Evolutionary conservation across 2,329 filamentous ascomycete genomes (phyloP).

Genomic region (Arachnopeziza araneosa): DNA sequence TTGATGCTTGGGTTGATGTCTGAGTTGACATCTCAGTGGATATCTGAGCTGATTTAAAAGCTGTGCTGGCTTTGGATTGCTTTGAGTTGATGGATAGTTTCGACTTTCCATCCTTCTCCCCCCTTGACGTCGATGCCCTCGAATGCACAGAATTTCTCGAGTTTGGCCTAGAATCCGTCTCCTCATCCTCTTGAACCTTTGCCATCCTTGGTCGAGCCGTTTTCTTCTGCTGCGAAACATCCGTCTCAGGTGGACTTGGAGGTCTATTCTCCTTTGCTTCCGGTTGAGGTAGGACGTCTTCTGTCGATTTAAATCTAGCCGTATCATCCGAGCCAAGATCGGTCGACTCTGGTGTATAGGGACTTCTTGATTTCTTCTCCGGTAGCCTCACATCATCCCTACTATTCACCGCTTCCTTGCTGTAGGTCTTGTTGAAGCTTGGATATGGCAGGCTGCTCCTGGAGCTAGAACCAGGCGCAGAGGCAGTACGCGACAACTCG

Average conservation of each 20-base stretch:
- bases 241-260: slow-evolving; percentile 61
- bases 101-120: slow-evolving; percentile 41
- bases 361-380: slow-evolving; percentile 19
- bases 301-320: slow-evolving; percentile 42
- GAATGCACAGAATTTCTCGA: slow-evolving; percentile 42
- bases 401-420: slow-evolving; percentile 75
- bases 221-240: slow-evolving; percentile 42
- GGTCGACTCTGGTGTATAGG: slow-evolving; percentile 66
- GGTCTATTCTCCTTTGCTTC: slow-evolving; percentile 45
- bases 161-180: slow-evolving; percentile 34
- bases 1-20: too few relatives aligned
- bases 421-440: slow-evolving; percentile 82
- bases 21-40: too few relatives aligned
- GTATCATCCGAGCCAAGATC: slow-evolving; percentile 54
- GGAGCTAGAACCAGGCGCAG: slow-evolving; percentile 27
- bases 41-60: slow-evolving; percentile 33
- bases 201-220: slow-evolving; percentile 31
- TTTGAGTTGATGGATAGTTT: slow-evolving; percentile 50
- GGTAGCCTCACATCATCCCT: slow-evolving; percentile 25
- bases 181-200: slow-evolving; percentile 35
- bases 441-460: slow-evolving; percentile 61
- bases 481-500: slow-evolving; percentile 36
- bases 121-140: slow-evolving; percentile 5
- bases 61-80: slow-evolving; percentile 52
- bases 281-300: slow-evolving; percentile 34